Base-by-base conservation (phyloP, 805 yeast genomes). In the Zygosaccharomyces kombuchaensis region DNA sequence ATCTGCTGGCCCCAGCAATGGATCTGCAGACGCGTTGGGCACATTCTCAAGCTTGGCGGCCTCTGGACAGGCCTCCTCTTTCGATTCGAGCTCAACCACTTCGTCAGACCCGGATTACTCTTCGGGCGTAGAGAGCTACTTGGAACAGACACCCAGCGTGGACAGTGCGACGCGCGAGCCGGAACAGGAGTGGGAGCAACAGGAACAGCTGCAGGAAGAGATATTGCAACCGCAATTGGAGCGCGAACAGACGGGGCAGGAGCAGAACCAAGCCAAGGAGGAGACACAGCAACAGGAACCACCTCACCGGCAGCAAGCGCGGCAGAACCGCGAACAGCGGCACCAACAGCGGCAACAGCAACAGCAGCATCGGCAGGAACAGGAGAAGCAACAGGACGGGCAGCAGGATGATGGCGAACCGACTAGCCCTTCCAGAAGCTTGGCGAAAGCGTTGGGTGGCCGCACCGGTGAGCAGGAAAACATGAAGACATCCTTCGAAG, bases 401-500 rank as follows among this genome's bases (percentile, higher is more conserved):
- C 6, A 6, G 6, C 21, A 19, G 13, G 17, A 9, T 21, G 12
- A 17, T 16, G 21, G 19, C 4, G 34, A 25, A 14, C 23, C 13
- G 5, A 9, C 9, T 38, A 27, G 23, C 10, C 41, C 34, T 2
- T 21, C 36, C 23, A 40, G 30, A 30, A 40, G 27, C 25, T n/a
- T 40, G 5, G 36, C 31, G 23, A 31, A 32, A 22, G 31, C 19
- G n/a, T 21, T 40, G 30, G 36, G 36, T 12, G 36, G 30, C 12
- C 40, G 36, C n/a, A 50, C 42, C 45, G 22, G 50, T 5, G 43
- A 44, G 13, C 43, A 53, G 17, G 50, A 52, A 9, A 14, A 48
- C 25, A 36, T 36, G 27, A 46, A 48, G 43, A 32, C 44, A 9
- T 44, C 52, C 6, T 27, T 45, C 35, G 58, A 56, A 25, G 69